Evolutionary conservation across 2,329 filamentous ascomycete genomes (phyloP).

Genomic region (Magnaporthales sp.): DNA sequence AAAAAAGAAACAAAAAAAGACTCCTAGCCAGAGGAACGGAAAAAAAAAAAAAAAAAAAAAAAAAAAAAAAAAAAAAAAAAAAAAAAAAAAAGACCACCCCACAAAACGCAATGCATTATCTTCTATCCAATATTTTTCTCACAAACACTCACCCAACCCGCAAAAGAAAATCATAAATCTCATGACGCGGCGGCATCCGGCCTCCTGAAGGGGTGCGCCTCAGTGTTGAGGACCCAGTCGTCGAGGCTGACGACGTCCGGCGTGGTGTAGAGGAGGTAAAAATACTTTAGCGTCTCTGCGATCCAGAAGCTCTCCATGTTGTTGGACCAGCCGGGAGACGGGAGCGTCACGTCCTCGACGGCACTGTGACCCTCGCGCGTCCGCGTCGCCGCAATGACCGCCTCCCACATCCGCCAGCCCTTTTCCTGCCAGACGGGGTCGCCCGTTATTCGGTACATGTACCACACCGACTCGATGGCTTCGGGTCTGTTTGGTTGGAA

Average conservation of each 20-base stretch:
- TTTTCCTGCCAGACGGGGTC: constrained; percentile 67
- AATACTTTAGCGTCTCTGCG: constrained; percentile 88
- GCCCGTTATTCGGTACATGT: constrained; percentile 84
- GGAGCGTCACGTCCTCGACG: constrained; percentile 50
- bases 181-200: constrained; percentile 14
- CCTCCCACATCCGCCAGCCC: constrained; percentile 78
- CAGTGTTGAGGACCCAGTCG: constrained; percentile 59
- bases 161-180: too few species aligned
- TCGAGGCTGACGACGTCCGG: constrained; percentile 59
- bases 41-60: too few species aligned
- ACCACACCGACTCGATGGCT: constrained; percentile 81
- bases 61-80: too few species aligned
- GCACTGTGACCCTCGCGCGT: constrained; percentile 63
- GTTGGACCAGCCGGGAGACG: constrained; percentile 34
- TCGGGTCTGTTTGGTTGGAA: constrained; percentile 50
- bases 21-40: too few species aligned
- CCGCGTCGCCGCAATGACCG: constrained; percentile 57
- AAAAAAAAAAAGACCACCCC: too few species aligned
- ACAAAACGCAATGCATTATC: too few species aligned
- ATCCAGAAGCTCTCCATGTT: constrained; percentile 87
- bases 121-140: too few species aligned
- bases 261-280: constrained; percentile 70
- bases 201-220: constrained; percentile 50
- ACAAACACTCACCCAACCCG: too few species aligned
- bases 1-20: too few species aligned